A percentile compares a stretch with the other conserved stretches of the same genome.
Conservation (phyloP, 257 asterid genomes). For the Primulina huaijiensis region DNA sequence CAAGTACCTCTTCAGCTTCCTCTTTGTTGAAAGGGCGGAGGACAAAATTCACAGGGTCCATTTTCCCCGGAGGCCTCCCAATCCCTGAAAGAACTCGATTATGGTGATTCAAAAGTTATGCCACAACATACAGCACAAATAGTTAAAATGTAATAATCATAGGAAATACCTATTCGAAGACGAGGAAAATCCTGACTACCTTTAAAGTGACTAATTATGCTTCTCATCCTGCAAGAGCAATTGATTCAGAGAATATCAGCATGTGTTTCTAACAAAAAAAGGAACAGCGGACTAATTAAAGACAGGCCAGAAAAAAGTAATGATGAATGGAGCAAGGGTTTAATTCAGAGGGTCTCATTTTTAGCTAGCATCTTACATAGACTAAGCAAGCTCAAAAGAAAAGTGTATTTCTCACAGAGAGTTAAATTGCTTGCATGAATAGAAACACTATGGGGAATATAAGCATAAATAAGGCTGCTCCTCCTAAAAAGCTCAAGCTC, state of each 20-base stretch:
- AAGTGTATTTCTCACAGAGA: too few species aligned
- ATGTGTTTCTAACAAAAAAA: background rate
- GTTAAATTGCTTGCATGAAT: background rate
- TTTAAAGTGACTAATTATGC: constrained; percentile 72
- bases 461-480: background rate
- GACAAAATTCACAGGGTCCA: constrained; percentile 74
- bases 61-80: constrained; percentile 94
- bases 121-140: background rate
- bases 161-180: constrained; percentile 64
- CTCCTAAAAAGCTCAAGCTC: too few species aligned
- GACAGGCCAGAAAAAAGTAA: too few species aligned
- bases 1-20: constrained; percentile 72
- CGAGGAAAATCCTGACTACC: constrained; percentile 89
- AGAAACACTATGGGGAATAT: background rate
- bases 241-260: constrained; percentile 11
- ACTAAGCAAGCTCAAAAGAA: background rate
- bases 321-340: too few species aligned
- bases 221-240: constrained; percentile 72
- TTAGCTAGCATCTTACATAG: background rate
- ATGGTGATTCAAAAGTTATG: background rate
- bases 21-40: constrained; percentile 76
- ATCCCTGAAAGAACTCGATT: constrained; percentile 46
- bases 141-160: background rate
- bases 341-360: background rate
- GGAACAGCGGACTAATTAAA: background rate